These are phyloP conservation scores for Pugionium dolabratum DNA, from an alignment of 345 rosid species.

Conservation along the genomic window DNA sequence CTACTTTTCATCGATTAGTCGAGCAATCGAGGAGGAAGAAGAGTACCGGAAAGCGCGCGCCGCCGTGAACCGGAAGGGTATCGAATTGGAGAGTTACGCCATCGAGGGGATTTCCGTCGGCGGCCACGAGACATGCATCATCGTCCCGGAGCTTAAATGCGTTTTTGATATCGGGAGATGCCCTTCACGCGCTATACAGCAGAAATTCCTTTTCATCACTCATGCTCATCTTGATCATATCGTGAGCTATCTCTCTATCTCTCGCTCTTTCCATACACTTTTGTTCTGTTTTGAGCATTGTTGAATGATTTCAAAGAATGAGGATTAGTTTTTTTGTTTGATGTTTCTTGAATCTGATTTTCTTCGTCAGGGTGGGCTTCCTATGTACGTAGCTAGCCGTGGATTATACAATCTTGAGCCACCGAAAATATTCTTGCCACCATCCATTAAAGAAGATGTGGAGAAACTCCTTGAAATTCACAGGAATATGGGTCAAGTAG, in stretches of 20 bases:
- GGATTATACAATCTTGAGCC: constrained; percentile 88
- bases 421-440: constrained; percentile 82
- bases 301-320: constrained; percentile 15
- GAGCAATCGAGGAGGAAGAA: constrained; percentile 80
- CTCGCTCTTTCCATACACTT: background rate
- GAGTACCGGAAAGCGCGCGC: constrained; percentile 90
- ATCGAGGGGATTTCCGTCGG: constrained; percentile 85
- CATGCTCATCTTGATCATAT: constrained; percentile 97
- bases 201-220: constrained; percentile 87
- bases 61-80: constrained; percentile 63
- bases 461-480: constrained; percentile 83
- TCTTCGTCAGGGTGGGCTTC: constrained; percentile 68
- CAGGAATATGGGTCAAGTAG: constrained; percentile 82
- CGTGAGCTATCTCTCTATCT: constrained; percentile 43
- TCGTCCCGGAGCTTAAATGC: constrained; percentile 86
- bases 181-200: constrained; percentile 85
- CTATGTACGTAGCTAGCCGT: constrained; percentile 90
- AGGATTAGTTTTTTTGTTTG: background rate
- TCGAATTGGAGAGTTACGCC: constrained; percentile 75
- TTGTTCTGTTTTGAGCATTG: background rate
- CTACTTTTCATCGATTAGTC: constrained; percentile 66
- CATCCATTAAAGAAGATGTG: constrained; percentile 79
- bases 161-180: constrained; percentile 94
- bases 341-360: background rate
- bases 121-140: constrained; percentile 86